Percentiles rank a stretch among this genome's conserved stretches.
These are phyloP conservation scores for Barnettozyma pratensis DNA, from an alignment of 805 yeast genomes.

Conservation along the genomic window DNA sequence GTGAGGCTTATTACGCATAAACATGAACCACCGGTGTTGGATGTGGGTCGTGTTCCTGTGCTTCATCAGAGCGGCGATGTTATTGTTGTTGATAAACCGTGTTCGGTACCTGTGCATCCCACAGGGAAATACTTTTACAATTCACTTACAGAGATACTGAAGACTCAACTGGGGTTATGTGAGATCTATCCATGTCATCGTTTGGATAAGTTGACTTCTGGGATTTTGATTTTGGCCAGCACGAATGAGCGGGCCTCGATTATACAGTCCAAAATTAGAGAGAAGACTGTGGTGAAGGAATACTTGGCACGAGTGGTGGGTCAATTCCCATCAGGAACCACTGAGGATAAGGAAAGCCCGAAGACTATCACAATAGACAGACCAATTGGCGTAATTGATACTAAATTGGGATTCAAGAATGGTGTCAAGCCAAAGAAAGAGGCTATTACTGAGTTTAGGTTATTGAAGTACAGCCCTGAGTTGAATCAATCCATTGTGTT, in stretches of 20 bases:
- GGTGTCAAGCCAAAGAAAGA: slow-evolving; percentile 35
- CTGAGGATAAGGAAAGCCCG: background rate
- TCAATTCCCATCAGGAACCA: slow-evolving; percentile 50
- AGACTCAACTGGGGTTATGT: slow-evolving; percentile 49
- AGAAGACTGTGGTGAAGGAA: slow-evolving; percentile 69
- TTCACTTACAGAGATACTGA: slow-evolving; percentile 73
- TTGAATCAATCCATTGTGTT: slow-evolving; percentile 46
- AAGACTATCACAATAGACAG: slow-evolving; percentile 49
- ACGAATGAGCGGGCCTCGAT: slow-evolving; percentile 5
- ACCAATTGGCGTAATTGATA: slow-evolving; percentile 66
- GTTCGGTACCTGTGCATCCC: slow-evolving; percentile 94
- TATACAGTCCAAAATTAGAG: slow-evolving; percentile 55
- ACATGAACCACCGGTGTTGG: slow-evolving; percentile 59
- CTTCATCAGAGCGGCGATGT: slow-evolving; percentile 57
- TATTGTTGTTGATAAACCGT: slow-evolving; percentile 86
- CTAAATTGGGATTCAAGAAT: slow-evolving; percentile 65
- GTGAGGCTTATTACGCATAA: slow-evolving; percentile 44
- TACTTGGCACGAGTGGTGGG: slow-evolving; percentile 88
- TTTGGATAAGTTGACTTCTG: slow-evolving; percentile 86
- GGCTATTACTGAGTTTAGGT: slow-evolving; percentile 57
- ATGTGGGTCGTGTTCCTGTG: slow-evolving; percentile 20
- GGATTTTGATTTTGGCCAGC: slow-evolving; percentile 64
- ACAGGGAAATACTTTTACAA: slow-evolving; percentile 78
- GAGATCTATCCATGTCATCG: slow-evolving; percentile 61
- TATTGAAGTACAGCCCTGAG: slow-evolving; percentile 17